Percentiles rank a stretch among this genome's conserved stretches.
Evolutionary conservation across 805 yeast species (phyloP).

Genomic region (Kluyveromyces nonfermentans): DNA sequence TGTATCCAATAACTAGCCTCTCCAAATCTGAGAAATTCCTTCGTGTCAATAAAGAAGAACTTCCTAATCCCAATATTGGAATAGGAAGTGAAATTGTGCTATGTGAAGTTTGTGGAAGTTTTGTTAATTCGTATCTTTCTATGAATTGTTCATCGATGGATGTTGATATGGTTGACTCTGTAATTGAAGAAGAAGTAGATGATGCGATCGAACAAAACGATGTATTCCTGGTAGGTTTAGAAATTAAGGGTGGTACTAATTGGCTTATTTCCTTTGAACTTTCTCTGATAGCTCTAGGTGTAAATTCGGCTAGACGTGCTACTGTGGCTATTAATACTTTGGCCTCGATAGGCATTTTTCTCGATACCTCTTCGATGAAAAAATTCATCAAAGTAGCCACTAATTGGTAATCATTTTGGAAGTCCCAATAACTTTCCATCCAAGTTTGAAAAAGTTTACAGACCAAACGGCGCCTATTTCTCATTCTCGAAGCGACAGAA

Average conservation of each 20-base stretch:
- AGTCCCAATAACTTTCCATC: conserved; percentile 88
- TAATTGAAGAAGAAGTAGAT: conserved; percentile 16
- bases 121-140: conserved; percentile 49
- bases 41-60: conserved; percentile 32
- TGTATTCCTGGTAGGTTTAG: conserved; percentile 13
- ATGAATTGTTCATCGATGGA: conserved; percentile 40
- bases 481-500: conserved; percentile 36
- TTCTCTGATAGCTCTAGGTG: conserved; percentile 35
- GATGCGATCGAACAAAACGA: conserved; percentile 16
- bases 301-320: conserved; percentile 47
- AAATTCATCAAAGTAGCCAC: conserved; percentile 67
- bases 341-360: conserved; percentile 54
- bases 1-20: conserved; percentile 40
- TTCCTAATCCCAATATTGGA: conserved; percentile 23
- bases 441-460: conserved; percentile 66
- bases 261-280: conserved; percentile 33
- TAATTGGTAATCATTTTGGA: conserved; percentile 45
- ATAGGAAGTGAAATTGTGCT: conserved; percentile 31
- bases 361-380: conserved; percentile 67
- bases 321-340: conserved; percentile 52
- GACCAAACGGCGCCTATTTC: conserved; percentile 56
- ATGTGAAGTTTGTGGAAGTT: conserved; percentile 33
- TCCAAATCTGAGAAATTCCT: conserved; percentile 32
- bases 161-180: conserved; percentile 22
- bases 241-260: conserved; percentile 44